A percentile compares a stretch with the other conserved stretches of the same genome.
Evolutionary conservation across 768 basidiomycete genomes (phyloP).

Genomic region (Amanita phalloides): DNA sequence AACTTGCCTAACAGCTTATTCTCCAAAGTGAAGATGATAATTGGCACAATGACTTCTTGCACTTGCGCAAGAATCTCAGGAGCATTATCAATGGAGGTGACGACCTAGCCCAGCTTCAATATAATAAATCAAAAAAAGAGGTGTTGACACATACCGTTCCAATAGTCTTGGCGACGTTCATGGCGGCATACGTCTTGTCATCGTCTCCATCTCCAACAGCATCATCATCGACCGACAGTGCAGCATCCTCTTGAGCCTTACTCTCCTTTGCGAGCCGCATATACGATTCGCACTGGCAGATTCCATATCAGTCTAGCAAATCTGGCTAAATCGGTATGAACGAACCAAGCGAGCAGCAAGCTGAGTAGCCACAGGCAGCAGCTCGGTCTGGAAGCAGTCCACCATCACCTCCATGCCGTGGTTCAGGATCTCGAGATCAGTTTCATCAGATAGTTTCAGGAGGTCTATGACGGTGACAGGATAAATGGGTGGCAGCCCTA

Average conservation of each 20-base stretch:
- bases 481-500: background rate
- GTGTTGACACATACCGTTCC: slow-evolving; percentile 42
- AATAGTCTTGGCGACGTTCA: slow-evolving; percentile 83
- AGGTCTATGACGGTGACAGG: slow-evolving; percentile 37
- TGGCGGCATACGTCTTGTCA: slow-evolving; percentile 80
- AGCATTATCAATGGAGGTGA: slow-evolving; percentile 62
- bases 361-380: slow-evolving; percentile 77
- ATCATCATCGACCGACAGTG: slow-evolving; percentile 46
- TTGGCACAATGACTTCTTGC: slow-evolving; percentile 73
- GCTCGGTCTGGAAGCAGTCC: slow-evolving; percentile 72
- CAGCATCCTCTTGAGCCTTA: slow-evolving; percentile 41
- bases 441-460: slow-evolving; percentile 86
- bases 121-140: background rate
- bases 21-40: slow-evolving; percentile 68
- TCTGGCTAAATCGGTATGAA: slow-evolving; percentile 5
- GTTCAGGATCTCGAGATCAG: slow-evolving; percentile 79
- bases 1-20: slow-evolving; percentile 61
- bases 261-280: slow-evolving; percentile 67
- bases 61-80: slow-evolving; percentile 70
- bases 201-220: slow-evolving; percentile 51
- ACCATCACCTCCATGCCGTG: slow-evolving; percentile 81
- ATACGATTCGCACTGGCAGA: slow-evolving; percentile 67
- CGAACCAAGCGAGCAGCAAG: slow-evolving; percentile 68
- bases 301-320: slow-evolving; percentile 1
- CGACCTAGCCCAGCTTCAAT: slow-evolving; percentile 35